Base-by-base conservation (phyloP, 1,284 basidiomycete genomes). In the Tilletiopsis washingtonensis region DNA sequence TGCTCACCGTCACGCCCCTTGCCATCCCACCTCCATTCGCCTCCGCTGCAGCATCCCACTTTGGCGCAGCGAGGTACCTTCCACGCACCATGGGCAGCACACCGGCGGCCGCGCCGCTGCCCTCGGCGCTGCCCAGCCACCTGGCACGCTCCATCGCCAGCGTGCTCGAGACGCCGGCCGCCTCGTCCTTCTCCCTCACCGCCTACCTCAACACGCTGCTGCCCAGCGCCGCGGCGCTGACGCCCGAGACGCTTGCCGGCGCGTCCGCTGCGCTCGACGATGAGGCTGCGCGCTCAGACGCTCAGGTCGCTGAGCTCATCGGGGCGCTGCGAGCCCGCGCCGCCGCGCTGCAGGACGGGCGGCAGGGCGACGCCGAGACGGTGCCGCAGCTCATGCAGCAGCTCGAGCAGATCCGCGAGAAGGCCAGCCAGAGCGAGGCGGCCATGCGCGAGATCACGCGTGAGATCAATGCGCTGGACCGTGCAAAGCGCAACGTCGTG, bases 391-490 rank as follows among this genome's bases (percentile, higher is more conserved):
- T 97, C 9, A 81, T 97, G 49, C 82, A 84, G 25, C 90, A 96
- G 76, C 91, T 96, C 81, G 88, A 86, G 21, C 83, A 84, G 47
- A 96, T 97, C 61, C 81, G 89, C 32, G 90, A 94, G 74, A 93
- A 96, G 74, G 70, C 71, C 9, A 47, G 62, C 9, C 59, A 66
- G 73, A 91, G 89, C 11, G 93, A 98, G 72, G 88, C 88, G 1
- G 89, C 96, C 42, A 94, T 98, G 29, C 81, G 86, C 53, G 84
- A 89, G 56, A 94, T 98, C 63, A 99, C 94, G 4, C 85, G 88
- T 60, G 94, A 99, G 73, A 97, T 99, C 49, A 90, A 96, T 71
- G 82, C 86, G 5, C 79, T 99, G 27, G 94, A 98, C 72, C 78
- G 87, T 27, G 91, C 91, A 26, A 98, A 99, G 79, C 85, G 84